Percentiles rank a stretch among this genome's conserved stretches.
Conservation (phyloP, 768 basidiomycete species). For the Tricholoma furcatifolium region DNA sequence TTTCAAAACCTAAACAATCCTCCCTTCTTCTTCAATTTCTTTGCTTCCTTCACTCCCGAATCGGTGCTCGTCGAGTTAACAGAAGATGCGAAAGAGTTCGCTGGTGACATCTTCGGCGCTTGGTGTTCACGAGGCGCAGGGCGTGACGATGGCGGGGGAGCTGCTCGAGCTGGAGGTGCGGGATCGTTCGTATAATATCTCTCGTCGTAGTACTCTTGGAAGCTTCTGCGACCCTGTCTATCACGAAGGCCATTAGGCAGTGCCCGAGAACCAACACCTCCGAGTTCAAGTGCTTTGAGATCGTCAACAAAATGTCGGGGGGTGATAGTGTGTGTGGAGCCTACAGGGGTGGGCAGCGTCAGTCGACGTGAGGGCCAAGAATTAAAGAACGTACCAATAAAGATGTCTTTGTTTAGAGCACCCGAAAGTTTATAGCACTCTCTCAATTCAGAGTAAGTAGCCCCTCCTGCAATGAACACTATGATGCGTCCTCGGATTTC, state of each 20-base stretch:
- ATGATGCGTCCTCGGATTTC: slow-evolving; percentile 76
- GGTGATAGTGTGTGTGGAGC: slow-evolving; percentile 85
- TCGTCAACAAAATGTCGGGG: slow-evolving; percentile 86
- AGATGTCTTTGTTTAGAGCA: slow-evolving; percentile 81
- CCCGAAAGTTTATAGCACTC: slow-evolving; percentile 80
- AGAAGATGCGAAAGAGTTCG: slow-evolving; percentile 51
- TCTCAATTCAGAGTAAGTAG: slow-evolving; percentile 95
- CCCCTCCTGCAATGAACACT: slow-evolving; percentile 91
- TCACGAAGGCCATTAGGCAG: slow-evolving; percentile 69
- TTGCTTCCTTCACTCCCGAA: slow-evolving; percentile 44
- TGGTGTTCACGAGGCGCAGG: slow-evolving; percentile 29
- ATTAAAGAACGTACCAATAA: slow-evolving; percentile 65
- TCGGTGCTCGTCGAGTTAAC: slow-evolving; percentile 31
- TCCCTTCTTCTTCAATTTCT: slow-evolving; percentile 81
- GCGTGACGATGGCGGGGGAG: slow-evolving; percentile 34
- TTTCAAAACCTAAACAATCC: slow-evolving; percentile 65
- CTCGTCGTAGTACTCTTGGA: slow-evolving; percentile 80
- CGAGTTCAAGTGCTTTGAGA: slow-evolving; percentile 80
- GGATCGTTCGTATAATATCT: slow-evolving; percentile 70
- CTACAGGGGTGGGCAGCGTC: slow-evolving; percentile 35
- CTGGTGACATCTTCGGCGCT: slow-evolving; percentile 47
- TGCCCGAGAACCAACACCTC: slow-evolving; percentile 79
- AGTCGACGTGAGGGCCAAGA: not conserved
- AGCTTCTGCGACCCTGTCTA: slow-evolving; percentile 44
- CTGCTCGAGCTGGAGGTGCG: slow-evolving; percentile 48